phyloP scores from a whole-genome alignment of 495 filamentous ascomycete species.

The Cetradonia linearis region DNA sequence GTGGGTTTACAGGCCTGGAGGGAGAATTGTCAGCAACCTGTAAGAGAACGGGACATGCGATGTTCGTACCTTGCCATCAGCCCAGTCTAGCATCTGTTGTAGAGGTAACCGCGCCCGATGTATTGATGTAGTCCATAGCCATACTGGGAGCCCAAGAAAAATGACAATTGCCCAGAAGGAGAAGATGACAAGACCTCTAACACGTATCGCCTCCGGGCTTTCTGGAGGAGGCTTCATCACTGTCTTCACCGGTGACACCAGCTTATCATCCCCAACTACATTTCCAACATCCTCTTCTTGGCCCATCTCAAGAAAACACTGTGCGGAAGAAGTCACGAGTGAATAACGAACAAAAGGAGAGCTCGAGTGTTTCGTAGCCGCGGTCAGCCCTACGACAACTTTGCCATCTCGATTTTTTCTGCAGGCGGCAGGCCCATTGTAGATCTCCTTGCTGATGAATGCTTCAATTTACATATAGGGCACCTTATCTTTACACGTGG shows the following conservation, averaged over 20 bases:
- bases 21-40: constrained; percentile 5
- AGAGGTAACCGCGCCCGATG: constrained; percentile 79
- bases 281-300: not conserved
- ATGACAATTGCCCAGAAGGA: constrained; percentile 89
- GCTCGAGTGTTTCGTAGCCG: not conserved
- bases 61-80: constrained; percentile 69
- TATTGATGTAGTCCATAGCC: constrained; percentile 94
- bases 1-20: constrained; percentile 72
- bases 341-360: not conserved
- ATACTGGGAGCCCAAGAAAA: constrained; percentile 81
- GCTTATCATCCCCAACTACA: not conserved
- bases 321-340: not conserved
- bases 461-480: not conserved
- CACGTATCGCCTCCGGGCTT: constrained; percentile 53
- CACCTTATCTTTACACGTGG: constrained; percentile 4
- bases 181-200: constrained; percentile 62
- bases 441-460: not conserved
- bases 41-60: not conserved
- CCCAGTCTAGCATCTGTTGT: constrained; percentile 83
- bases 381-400: constrained; percentile 6
- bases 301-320: not conserved
- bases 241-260: not conserved
- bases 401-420: too few relatives aligned
- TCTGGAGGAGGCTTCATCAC: constrained; percentile 56
- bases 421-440: too few relatives aligned